These are phyloP conservation scores for Thuidium tamariscinum DNA, from an alignment of 225 moss, liverwort and hornwort genomes.

Conservation along the genomic window DNA sequence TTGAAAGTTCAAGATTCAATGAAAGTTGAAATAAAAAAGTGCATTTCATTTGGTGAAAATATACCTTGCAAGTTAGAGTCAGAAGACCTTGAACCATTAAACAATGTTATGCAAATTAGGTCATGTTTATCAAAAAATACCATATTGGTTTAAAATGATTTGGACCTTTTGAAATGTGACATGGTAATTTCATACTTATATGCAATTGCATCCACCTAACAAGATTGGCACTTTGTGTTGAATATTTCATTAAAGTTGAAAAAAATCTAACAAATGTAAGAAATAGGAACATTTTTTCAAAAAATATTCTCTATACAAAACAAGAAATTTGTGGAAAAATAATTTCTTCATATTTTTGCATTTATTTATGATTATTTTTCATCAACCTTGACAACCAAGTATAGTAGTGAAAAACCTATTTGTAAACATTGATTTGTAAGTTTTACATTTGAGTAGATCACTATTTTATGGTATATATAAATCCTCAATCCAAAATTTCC, in stretches of 20 bases:
- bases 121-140: too few species aligned
- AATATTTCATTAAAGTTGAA: neutral
- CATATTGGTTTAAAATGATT: neutral
- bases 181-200: fast-evolving
- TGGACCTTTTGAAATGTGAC: neutral
- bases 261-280: neutral
- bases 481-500: too few species aligned
- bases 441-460: neutral
- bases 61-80: too few species aligned
- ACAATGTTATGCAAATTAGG: neutral
- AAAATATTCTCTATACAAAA: neutral
- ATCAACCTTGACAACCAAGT: fast-evolving
- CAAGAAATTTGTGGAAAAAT: neutral
- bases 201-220: too few species aligned
- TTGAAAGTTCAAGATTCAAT: too few species aligned
- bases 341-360: fast-evolving
- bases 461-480: neutral
- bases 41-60: neutral
- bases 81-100: neutral
- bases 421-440: neutral
- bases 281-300: neutral
- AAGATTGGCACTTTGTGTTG: too few species aligned
- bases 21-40: neutral
- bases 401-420: neutral
- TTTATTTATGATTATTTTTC: neutral